A percentile compares a stretch with the other conserved stretches of the same genome.
Conservation (phyloP, 768 basidiomycete species). For the Podaxis sp. region DNA sequence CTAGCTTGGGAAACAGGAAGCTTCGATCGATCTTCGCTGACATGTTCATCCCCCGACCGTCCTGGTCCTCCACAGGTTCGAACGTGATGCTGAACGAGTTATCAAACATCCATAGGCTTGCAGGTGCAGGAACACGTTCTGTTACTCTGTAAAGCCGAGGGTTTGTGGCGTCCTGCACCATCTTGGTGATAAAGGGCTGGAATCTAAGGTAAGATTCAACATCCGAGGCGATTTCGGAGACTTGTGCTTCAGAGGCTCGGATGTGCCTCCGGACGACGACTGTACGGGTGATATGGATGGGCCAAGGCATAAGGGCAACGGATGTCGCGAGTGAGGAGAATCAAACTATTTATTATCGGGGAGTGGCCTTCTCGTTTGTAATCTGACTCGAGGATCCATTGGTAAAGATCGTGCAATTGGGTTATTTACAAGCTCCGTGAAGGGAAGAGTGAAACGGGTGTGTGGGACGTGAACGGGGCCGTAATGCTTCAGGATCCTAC, state of each 20-base stretch:
- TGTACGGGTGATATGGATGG: slow-evolving; percentile 29
- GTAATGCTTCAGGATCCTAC: too few species aligned
- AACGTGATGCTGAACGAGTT: not conserved
- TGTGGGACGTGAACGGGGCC: too few species aligned
- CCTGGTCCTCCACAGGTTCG: slow-evolving; percentile 15
- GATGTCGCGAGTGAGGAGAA: not conserved
- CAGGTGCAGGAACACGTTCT: not conserved
- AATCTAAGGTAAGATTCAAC: slow-evolving; percentile 8
- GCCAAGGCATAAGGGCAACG: slow-evolving; percentile 25
- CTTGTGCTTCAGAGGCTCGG: slow-evolving; percentile 12
- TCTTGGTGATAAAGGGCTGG: slow-evolving; percentile 6
- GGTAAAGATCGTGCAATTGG: not conserved
- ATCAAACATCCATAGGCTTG: not conserved
- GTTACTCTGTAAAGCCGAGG: slow-evolving; percentile 10
- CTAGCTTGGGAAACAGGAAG: slow-evolving; percentile 17
- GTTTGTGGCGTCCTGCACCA: slow-evolving; percentile 2
- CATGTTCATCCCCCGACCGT: slow-evolving; percentile 23
- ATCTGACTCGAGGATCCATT: not conserved
- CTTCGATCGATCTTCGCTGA: slow-evolving; percentile 7
- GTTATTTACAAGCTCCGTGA: not conserved
- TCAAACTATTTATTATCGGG: not conserved
- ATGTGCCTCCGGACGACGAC: slow-evolving; percentile 25
- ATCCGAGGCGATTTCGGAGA: slow-evolving; percentile 7
- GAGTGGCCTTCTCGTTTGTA: not conserved
- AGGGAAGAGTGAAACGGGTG: too few species aligned